Evolutionary conservation across 2,329 filamentous ascomycete species (phyloP), one percentile per base, ranked within the genome.

Genomic region (Ilyonectria robusta): DNA sequence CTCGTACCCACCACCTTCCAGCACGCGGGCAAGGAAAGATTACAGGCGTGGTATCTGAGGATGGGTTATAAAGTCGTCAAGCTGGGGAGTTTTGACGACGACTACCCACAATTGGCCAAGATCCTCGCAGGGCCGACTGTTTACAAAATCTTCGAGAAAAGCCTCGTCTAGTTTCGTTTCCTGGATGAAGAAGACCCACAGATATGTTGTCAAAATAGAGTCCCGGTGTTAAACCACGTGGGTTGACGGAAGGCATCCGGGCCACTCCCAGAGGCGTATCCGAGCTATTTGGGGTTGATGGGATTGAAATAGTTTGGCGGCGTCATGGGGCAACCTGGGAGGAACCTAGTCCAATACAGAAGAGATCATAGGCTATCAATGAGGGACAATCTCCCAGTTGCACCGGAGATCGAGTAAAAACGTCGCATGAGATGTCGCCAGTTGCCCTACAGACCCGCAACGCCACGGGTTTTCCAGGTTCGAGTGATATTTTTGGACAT

Each of bases 101-200:
- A 79, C 7, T 77, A 78, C 37, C 78, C 78, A 4, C 68, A 68
- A 1, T 44, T 80, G 26, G 73, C 70, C 1, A 68, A 71, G 9
- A 37, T 76, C 9, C 59, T 80, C 19, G 60, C 70, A 0, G 78
- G 75, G 0, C 77, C 77, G 1, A 72, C 70, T 0, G 77, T 77
- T 6, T 78, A 77, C 15, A 71, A 64, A 31, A 59, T 78, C 1
- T 78, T 79, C 35, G 76, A 78, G 40, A 79, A 80, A 66, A 44
- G 33, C 23, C 60, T 73, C 10, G 29, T 37, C 19, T 53, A 53
- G 19, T 47, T 47, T 42, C 7, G 6, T 17, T 15, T 40, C 40
- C 40, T 42, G 40, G 4, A 8, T 17, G 40, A 42, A n/a, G 15
- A 7, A 6, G n/a, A n/a, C 40, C 15, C 15, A 17, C 37, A 40